These are phyloP conservation scores for Simmondsia chinensis DNA, from an alignment of 148 eudicot genomes.

Conservation along the genomic window DNA sequence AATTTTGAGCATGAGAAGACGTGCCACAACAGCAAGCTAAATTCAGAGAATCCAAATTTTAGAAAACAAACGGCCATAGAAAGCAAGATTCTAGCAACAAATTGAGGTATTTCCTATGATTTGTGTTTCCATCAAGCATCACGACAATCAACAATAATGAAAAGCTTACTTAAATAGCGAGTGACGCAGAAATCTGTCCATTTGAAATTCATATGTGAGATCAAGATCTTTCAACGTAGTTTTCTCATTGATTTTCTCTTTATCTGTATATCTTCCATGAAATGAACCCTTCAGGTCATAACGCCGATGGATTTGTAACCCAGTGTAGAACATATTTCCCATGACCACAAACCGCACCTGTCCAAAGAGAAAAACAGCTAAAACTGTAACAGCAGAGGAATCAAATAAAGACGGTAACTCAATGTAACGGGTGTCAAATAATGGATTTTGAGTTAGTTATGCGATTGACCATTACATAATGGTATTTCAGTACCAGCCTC, in stretches of 20 bases:
- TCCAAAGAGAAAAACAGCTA: neutral
- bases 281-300: conserved; percentile 90
- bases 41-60: too few relatives aligned
- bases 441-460: too few relatives aligned
- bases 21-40: too few relatives aligned
- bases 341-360: conserved; percentile 93
- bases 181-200: conserved; percentile 78
- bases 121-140: neutral
- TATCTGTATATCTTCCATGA: conserved; percentile 64
- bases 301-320: conserved; percentile 78
- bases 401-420: too few relatives aligned
- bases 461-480: too few relatives aligned
- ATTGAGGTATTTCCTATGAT: neutral
- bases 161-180: conserved; percentile 57
- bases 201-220: conserved; percentile 64
- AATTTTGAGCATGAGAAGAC: too few relatives aligned
- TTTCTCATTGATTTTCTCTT: conserved; percentile 45
- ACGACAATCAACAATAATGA: neutral
- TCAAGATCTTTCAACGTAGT: conserved; percentile 87
- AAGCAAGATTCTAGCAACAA: neutral
- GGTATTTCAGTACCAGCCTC: too few relatives aligned
- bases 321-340: conserved; percentile 98
- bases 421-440: too few relatives aligned
- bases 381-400: neutral
- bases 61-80: too few relatives aligned